Percentiles rank a stretch among this genome's conserved stretches.
phyloP scores from a whole-genome alignment of 1,139 yeast species.

The Komagataea norvegica region DNA sequence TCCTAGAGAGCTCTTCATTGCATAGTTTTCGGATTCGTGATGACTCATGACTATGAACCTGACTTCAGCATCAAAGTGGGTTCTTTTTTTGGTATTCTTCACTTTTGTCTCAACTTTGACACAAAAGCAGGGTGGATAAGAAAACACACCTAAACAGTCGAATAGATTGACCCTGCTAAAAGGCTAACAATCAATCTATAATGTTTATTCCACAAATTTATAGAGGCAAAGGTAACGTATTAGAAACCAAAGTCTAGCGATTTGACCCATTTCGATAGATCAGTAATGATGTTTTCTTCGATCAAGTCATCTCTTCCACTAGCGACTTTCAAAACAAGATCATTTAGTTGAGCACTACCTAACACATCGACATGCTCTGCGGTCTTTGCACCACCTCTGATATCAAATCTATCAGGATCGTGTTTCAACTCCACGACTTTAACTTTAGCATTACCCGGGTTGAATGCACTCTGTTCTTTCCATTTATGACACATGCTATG shows the following conservation, averaged over 20 bases:
- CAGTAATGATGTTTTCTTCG: conserved; percentile 54
- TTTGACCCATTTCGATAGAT: conserved; percentile 47
- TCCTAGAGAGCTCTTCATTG: too few relatives aligned
- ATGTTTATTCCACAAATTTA: too few relatives aligned
- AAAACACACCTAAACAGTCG: too few relatives aligned
- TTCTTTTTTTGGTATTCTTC: too few relatives aligned
- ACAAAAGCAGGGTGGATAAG: too few relatives aligned
- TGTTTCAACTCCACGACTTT: conserved; percentile 86
- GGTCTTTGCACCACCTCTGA: conserved; percentile 95
- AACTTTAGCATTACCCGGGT: conserved; percentile 72
- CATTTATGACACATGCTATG: conserved; percentile 82
- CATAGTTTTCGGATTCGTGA: too few relatives aligned
- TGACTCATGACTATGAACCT: too few relatives aligned
- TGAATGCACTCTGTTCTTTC: conserved; percentile 64
- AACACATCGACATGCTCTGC: conserved; percentile 97
- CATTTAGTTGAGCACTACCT: conserved; percentile 90
- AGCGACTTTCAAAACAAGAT: conserved; percentile 74
- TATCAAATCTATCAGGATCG: conserved; percentile 90
- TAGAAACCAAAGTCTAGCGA: conserved; percentile 32
- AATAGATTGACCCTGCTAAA: too few relatives aligned
- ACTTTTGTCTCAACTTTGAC: too few relatives aligned
- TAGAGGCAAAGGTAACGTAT: too few relatives aligned
- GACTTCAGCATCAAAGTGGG: too few relatives aligned
- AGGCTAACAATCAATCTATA: too few relatives aligned
- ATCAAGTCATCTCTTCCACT: conserved; percentile 72